Percentiles rank a stretch among this genome's conserved stretches.
These are phyloP conservation scores for Benincasa hispida DNA, from an alignment of 306 rosid species.

Conservation along the genomic window DNA sequence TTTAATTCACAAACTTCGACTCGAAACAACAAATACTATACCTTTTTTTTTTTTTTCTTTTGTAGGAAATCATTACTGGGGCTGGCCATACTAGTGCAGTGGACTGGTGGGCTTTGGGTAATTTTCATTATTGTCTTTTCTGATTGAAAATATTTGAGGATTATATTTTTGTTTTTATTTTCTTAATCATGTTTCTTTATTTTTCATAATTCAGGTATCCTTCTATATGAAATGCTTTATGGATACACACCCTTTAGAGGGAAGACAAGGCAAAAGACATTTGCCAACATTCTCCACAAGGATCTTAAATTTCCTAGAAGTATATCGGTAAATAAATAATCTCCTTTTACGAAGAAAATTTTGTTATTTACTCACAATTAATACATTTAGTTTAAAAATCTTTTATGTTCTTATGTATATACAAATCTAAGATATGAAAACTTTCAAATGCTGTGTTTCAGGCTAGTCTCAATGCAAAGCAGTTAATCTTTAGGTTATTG, in stretches of 20 bases:
- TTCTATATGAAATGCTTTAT: constrained; percentile 67
- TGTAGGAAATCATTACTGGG: constrained; percentile 85
- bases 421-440: not conserved
- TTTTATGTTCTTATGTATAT: not conserved
- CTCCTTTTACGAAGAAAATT: not conserved
- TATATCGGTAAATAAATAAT: constrained; percentile 33
- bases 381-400: not conserved
- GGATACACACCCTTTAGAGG: constrained; percentile 95
- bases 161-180: not conserved
- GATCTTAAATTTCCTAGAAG: constrained; percentile 88
- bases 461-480: constrained; percentile 70
- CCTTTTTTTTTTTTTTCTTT: too few species aligned
- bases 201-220: constrained; percentile 39
- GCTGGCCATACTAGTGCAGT: constrained; percentile 96
- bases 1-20: not conserved
- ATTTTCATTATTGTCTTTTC: not conserved
- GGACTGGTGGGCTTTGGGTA: constrained; percentile 99
- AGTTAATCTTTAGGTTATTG: constrained; percentile 58
- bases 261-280: constrained; percentile 82
- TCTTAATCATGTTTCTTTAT: not conserved
- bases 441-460: constrained; percentile 20
- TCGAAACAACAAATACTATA: not conserved
- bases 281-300: constrained; percentile 85
- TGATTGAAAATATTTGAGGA: not conserved
- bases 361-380: not conserved